A percentile compares a stretch with the other conserved stretches of the same genome.
phyloP scores from a whole-genome alignment of 257 asterid genomes.

The Sherardia arvensis region DNA sequence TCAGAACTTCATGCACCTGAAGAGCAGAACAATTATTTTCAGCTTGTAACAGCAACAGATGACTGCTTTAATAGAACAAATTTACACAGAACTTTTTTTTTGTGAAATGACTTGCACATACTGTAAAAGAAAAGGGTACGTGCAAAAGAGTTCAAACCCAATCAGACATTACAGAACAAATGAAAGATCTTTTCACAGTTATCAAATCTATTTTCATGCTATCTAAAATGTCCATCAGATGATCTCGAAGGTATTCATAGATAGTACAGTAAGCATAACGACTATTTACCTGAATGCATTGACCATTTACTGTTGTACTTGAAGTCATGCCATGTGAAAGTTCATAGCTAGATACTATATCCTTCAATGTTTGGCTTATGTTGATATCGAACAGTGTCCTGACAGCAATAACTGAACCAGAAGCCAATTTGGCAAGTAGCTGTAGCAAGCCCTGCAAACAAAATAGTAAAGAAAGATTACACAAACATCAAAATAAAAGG shows the following conservation, averaged over 20 bases:
- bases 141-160: background rate
- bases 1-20: constrained; percentile 71
- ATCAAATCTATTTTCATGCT: background rate
- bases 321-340: constrained; percentile 57
- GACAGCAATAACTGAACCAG: constrained; percentile 71
- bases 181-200: background rate
- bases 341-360: constrained; percentile 49
- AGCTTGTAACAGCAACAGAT: background rate
- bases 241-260: background rate
- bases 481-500: background rate
- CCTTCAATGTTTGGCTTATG: constrained; percentile 56
- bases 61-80: background rate
- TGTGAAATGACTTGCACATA: background rate
- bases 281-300: constrained; percentile 48
- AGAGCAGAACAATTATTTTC: background rate
- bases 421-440: constrained; percentile 65
- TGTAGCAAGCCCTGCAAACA: constrained; percentile 76
- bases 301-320: constrained; percentile 50
- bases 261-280: background rate
- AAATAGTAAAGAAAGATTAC: constrained; percentile 14
- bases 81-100: background rate
- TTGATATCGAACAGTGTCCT: constrained; percentile 72
- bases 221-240: background rate
- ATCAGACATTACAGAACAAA: background rate
- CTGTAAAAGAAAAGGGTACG: background rate